Percentiles rank a stretch among this genome's conserved stretches.
Evolutionary conservation across 805 yeast genomes (phyloP).

Genomic region (Saccharomycopsis selenospora): DNA sequence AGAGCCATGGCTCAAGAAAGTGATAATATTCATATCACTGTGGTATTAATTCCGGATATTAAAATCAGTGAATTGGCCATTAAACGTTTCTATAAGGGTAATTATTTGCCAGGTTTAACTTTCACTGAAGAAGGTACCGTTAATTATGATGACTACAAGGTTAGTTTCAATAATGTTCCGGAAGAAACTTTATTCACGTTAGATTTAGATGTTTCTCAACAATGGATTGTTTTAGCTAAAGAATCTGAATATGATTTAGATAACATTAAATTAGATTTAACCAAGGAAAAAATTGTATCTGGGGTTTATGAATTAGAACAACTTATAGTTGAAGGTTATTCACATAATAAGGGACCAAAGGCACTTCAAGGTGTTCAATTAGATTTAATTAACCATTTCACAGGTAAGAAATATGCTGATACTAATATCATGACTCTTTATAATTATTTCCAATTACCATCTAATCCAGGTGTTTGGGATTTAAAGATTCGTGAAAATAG

Average conservation of each 20-base stretch:
- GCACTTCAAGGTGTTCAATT: slow-evolving; percentile 47
- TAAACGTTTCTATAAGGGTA: slow-evolving; percentile 52
- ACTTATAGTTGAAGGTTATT: slow-evolving; percentile 58
- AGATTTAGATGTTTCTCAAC: slow-evolving; percentile 51
- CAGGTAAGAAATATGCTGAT: slow-evolving; percentile 32
- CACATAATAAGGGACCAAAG: slow-evolving; percentile 42
- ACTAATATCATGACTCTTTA: slow-evolving; percentile 70
- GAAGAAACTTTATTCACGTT: slow-evolving; percentile 43
- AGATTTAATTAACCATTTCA: slow-evolving; percentile 12
- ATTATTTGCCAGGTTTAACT: slow-evolving; percentile 31
- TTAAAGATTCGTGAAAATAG: slow-evolving; percentile 39
- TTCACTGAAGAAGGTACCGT: slow-evolving; percentile 27
- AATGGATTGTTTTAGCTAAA: slow-evolving; percentile 60
- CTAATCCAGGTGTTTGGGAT: slow-evolving; percentile 64
- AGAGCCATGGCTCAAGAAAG: slow-evolving; percentile 30
- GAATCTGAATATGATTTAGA: slow-evolving; percentile 54
- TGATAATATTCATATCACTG: slow-evolving; percentile 41
- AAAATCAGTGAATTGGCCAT: slow-evolving; percentile 35
- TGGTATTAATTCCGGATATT: slow-evolving; percentile 53
- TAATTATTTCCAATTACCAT: slow-evolving; percentile 78
- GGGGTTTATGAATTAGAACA: slow-evolving; percentile 47
- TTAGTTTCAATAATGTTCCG: slow-evolving; percentile 43
- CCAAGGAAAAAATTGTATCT: slow-evolving; percentile 28
- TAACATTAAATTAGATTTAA: slow-evolving; percentile 43
- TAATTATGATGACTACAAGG: slow-evolving; percentile 17